A percentile compares a stretch with the other conserved stretches of the same genome.
Conservation (phyloP, 2,329 filamentous ascomycete genomes). For the Thyridium curvatum region DNA sequence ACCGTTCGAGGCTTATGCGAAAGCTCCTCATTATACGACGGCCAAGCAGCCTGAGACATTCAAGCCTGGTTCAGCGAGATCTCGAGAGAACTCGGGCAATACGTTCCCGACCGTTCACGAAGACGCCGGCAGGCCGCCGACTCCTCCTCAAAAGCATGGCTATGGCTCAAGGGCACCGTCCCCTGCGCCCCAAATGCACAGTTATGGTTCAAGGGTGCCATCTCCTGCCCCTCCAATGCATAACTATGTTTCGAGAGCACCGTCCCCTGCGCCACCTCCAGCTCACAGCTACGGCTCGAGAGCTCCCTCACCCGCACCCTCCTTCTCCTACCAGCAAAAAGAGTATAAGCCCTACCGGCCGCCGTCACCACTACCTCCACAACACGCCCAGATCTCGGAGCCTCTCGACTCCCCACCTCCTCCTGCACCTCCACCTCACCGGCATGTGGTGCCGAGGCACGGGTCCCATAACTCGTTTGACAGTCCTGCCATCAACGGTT, state of each 20-base stretch:
- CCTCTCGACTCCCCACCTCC: slow-evolving; percentile 62
- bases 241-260: slow-evolving; percentile 13
- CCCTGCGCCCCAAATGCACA: slow-evolving; percentile 26
- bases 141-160: slow-evolving; percentile 20
- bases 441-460: slow-evolving; percentile 43
- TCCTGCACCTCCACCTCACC: slow-evolving; percentile 77
- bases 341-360: slow-evolving; percentile 8
- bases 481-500: slow-evolving; percentile 8
- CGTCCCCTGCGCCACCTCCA: slow-evolving; percentile 1
- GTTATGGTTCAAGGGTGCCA: slow-evolving; percentile 21
- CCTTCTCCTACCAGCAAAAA: slow-evolving; percentile 5
- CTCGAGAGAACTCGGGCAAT: slow-evolving; percentile 33
- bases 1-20: slow-evolving; percentile 61
- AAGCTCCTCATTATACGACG: slow-evolving; percentile 60
- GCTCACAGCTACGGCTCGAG: slow-evolving; percentile 19
- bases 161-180: slow-evolving; percentile 29
- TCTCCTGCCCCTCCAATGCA: slow-evolving; percentile 29
- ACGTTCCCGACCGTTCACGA: slow-evolving; percentile 23
- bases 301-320: slow-evolving; percentile 14
- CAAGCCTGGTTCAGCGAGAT: slow-evolving; percentile 31
- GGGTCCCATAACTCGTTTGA: slow-evolving; percentile 24
- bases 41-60: slow-evolving; percentile 55
- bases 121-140: slow-evolving; percentile 18
- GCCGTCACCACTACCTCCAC: slow-evolving; percentile 7
- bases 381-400: slow-evolving; percentile 16